Evolutionary conservation across 495 filamentous ascomycete species (phyloP), one percentile per base, ranked within the genome.

Genomic region (Penicillium cinerascens): DNA sequence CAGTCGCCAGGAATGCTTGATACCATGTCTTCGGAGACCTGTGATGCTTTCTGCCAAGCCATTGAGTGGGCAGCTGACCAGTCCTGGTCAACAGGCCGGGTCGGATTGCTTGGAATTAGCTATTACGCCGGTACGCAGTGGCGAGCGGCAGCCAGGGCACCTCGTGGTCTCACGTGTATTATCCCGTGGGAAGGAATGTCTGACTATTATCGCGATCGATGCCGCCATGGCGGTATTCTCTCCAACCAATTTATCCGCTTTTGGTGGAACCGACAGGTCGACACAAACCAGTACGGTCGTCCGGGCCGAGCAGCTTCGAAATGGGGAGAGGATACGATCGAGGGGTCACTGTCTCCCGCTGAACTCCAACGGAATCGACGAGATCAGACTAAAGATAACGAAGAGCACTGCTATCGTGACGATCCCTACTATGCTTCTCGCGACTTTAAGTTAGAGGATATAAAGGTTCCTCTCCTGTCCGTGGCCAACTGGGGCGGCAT

Each of bases 401-500:
- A 61, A 3, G 56, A 55, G 6, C 69, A 83, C 49, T 51, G 60
- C n/a, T 87, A 78, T 63, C 72, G 78, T 0, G 81, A 86, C 50
- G 76, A 85, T 1, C 58, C 72, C 5, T 85, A 85, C 58, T 85
- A 87, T 55, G 72, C 78, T 4, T 72, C 68, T 15, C 82, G 79
- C 56, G 82, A 68, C 42, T 86, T 81, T 54, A 67, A 74, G 45
- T 64, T 85, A 52, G 71, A 68, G 15, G 80, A 85, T 51, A 84
- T 86, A 47, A 65, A 83, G 43, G 79, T 85, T 0, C 84, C 85
- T 0, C 47, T 86, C n/a, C 74, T 87, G 1, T 76, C 68, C 8
- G 83, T 86, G 15, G 85, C 78, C 1, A 87, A 87, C 52, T 86
- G 81, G 80, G 84, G 83, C n/a, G 82, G 82, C 2, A 85, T 86